These are phyloP conservation scores for Pelargonium fulgidum DNA, from an alignment of 441 rosid species.

Conservation along the genomic window DNA sequence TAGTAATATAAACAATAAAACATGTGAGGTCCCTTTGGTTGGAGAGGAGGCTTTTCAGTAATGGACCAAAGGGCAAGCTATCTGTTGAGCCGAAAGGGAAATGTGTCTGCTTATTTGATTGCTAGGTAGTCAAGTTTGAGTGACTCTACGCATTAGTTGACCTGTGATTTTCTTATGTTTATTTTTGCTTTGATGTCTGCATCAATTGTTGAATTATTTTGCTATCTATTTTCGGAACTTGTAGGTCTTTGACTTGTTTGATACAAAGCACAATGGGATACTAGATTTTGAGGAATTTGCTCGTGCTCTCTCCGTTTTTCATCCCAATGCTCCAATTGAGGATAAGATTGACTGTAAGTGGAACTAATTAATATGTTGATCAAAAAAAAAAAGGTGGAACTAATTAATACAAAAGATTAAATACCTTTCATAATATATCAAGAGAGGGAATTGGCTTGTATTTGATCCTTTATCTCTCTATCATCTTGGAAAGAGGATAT, in stretches of 20 bases:
- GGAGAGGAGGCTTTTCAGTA: neutral
- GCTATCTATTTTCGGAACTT: conserved; percentile 5
- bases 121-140: conserved; percentile 4
- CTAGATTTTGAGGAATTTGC: conserved; percentile 95
- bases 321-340: conserved; percentile 86
- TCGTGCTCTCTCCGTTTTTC: conserved; percentile 88
- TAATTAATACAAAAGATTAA: neutral
- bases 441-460: neutral
- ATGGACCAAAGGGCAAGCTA: neutral
- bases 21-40: neutral
- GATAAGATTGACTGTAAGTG: conserved; percentile 62
- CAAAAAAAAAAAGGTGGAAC: no score
- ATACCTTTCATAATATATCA: no score
- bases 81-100: neutral
- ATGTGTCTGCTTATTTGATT: neutral
- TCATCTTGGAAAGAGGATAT: neutral
- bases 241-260: conserved; percentile 90
- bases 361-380: neutral
- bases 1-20: neutral
- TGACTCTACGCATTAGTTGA: neutral
- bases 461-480: neutral
- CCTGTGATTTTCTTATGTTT: neutral
- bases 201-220: neutral
- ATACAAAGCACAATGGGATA: conserved; percentile 90
- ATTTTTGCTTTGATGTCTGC: neutral